Base-by-base conservation (phyloP, 2,329 filamentous ascomycete genomes). In the Sclerotinia sclerotiorum region DNA sequence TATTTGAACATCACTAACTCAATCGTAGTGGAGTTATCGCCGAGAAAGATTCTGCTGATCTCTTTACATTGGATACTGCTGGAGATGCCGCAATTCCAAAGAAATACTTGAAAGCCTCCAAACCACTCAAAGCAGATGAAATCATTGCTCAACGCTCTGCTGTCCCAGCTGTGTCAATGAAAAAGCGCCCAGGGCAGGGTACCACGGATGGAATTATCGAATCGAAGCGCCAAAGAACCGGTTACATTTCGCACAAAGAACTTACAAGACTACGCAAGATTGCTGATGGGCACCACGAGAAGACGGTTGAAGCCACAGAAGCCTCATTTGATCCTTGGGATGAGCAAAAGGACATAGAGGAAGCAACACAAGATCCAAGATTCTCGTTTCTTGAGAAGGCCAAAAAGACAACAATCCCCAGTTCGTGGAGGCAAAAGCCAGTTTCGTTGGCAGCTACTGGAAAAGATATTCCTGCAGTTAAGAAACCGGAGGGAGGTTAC, bases 111-210 rank as follows among this genome's bases (percentile, higher is more conserved):
- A 90, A 89, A 77, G 81, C 83, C 72, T 87, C 89, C 77, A 97
- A 97, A 81, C 84, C 86, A 6, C 86, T 99, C 73, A 97, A 93
- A 80, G 89, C 90, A 72, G 94, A 99, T 78, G 92, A 98, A 77
- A 98, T 99, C 72, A 88, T 99, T 74, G 89, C 90, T 42, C 85
- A 89, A 76, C 89, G 95, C 71, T 97, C 94, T 48, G 89, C 88
- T 17, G 85, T 98, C 11, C 90, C 93, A 5, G 89, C 91, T 17
- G 86, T 99, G 8, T 85, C 91, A 32, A 85, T 87, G 71, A 88
- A 90, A 74, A 99, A 98, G 82, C 89, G 94, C 63, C 77, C 87
- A 11, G 86, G 86, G 68, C 85, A 88, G 21, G 90, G 88, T 76
- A 87, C 90, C 13, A 88, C 87, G 24, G 88, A 96, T 76, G 91